Evolutionary conservation across 441 rosid genomes (phyloP), one percentile per base, ranked within the genome.

Genomic region (Kokia cookei): DNA sequence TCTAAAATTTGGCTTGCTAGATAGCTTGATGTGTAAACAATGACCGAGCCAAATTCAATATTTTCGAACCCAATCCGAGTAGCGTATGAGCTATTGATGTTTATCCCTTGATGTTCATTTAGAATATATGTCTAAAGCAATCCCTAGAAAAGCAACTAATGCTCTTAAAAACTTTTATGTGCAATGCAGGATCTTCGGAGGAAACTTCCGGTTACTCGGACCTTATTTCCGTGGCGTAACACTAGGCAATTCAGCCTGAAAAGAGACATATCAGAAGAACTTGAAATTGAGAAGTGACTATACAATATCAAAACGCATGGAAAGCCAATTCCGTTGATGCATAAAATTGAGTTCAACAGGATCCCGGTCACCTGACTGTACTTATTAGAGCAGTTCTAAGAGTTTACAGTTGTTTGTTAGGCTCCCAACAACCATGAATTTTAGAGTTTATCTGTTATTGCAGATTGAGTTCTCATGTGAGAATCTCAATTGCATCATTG

Each of bases 151-250:
- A 12, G 27, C 7, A 69, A 53, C 62, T 53, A 14, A 48, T 48
- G 51, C 48, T 45, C 37, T 73, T 40, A 22, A 7, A 51, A 26
- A 29, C 15, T 5, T n/a, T 14, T 22, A 35, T 27, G 26, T 15
- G 29, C 22, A 7, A 65, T 82, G 84, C 86, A 96, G 98, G 99
- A 96, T 75, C 90, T 96, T 26, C 83, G 98, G 75, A 87, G 99
- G 83, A 92, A 93, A 85, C 99, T 93, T 73, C 99, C 98, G 0
- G 97, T 93, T 65, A 96, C 98, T 65, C 87, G 97, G 45, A 96
- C 98, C 64, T 77, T 90, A 59, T 96, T 93, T 84, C 98, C 98
- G 43, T 93, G 98, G 99, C 97, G 91, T 50, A 88, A 86, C 88
- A 88, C 97, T 4, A 82, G 89, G 54, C 98, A 92, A 73, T 93